Conservation (phyloP, 2,329 filamentous ascomycete species). For the Rachicladosporium sp. region DNA sequence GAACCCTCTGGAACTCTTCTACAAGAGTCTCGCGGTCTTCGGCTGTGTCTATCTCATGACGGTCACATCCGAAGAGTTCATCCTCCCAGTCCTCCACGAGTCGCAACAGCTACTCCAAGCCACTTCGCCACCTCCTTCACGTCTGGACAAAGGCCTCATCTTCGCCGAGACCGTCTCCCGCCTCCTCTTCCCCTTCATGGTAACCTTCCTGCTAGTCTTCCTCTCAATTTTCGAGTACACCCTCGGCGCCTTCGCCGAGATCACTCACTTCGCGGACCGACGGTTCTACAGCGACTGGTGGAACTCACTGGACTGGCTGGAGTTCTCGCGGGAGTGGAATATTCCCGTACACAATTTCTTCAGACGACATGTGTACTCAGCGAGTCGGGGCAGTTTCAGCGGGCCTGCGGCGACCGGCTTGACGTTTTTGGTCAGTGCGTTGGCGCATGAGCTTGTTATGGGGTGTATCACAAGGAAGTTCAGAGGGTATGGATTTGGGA, state of each 20-base stretch:
- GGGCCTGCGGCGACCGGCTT: conserved; percentile 68
- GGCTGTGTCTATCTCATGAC: conserved; percentile 94
- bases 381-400: conserved; percentile 59
- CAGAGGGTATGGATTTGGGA: conserved; percentile 81
- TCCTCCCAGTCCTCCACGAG: conserved; percentile 74
- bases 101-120: conserved; percentile 45
- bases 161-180: conserved; percentile 81
- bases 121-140: conserved; percentile 14
- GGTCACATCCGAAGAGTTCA: conserved; percentile 85
- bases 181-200: conserved; percentile 93
- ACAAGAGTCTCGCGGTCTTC: conserved; percentile 80
- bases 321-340: conserved; percentile 95
- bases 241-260: conserved; percentile 85
- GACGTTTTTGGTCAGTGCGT: conserved; percentile 79
- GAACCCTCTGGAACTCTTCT: conserved; percentile 68
- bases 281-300: conserved; percentile 78
- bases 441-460: conserved; percentile 93
- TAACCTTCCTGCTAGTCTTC: conserved; percentile 89
- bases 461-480: conserved; percentile 96
- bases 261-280: conserved; percentile 71
- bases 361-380: conserved; percentile 83
- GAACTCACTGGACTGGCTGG: conserved; percentile 76
- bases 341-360: conserved; percentile 95
- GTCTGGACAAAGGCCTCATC: conserved; percentile 60
- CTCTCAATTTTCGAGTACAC: conserved; percentile 97